Percentiles rank a stretch among this genome's conserved stretches.
Conservation (phyloP, 2,329 filamentous ascomycete genomes). For the Botrytis byssoidea region DNA sequence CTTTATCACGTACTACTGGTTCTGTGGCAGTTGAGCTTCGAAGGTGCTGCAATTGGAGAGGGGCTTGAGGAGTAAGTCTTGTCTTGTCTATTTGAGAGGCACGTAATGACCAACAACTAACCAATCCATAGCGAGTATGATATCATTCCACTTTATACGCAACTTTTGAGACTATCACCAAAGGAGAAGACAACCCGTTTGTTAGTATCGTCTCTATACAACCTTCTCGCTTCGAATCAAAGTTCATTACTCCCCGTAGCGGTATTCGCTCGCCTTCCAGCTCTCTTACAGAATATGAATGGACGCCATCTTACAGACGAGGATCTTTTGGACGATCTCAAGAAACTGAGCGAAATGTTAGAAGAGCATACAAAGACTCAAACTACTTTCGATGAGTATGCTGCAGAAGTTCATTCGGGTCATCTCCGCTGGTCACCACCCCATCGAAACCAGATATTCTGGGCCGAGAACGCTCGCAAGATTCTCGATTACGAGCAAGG, state of each 20-base stretch:
- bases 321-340: slow-evolving; percentile 62
- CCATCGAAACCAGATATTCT: slow-evolving; percentile 68
- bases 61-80: slow-evolving; percentile 77
- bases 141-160: slow-evolving; percentile 86
- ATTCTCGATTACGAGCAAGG: slow-evolving; percentile 68
- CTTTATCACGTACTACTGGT: slow-evolving; percentile 92
- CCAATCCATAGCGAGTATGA: slow-evolving; percentile 75
- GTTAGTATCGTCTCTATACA: slow-evolving; percentile 83
- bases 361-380: slow-evolving; percentile 69
- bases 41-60: slow-evolving; percentile 68
- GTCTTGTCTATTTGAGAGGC: neutral
- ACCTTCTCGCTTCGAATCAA: slow-evolving; percentile 71
- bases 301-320: slow-evolving; percentile 63
- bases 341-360: slow-evolving; percentile 59
- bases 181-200: slow-evolving; percentile 98
- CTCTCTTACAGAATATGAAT: slow-evolving; percentile 61
- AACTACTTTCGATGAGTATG: slow-evolving; percentile 49
- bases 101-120: slow-evolving; percentile 30
- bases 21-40: slow-evolving; percentile 95
- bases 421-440: slow-evolving; percentile 75
- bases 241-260: slow-evolving; percentile 78
- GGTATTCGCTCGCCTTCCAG: slow-evolving; percentile 77
- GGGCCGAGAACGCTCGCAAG: slow-evolving; percentile 68
- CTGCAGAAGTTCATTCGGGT: slow-evolving; percentile 65
- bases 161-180: slow-evolving; percentile 84